Conservation (phyloP, 2,329 filamentous ascomycete species). For the Hymenoscyphus fraxineus region DNA sequence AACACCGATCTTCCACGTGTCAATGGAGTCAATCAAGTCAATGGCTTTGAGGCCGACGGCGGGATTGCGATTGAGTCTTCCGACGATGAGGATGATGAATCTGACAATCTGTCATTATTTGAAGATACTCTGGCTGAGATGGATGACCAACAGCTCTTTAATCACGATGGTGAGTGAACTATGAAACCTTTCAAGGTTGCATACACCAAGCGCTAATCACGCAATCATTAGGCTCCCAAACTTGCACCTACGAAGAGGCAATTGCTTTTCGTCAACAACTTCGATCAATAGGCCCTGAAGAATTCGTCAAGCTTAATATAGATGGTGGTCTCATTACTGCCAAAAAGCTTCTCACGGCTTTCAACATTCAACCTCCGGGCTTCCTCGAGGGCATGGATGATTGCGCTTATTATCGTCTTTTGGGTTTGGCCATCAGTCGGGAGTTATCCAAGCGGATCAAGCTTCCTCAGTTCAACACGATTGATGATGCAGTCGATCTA, state of each 20-base stretch:
- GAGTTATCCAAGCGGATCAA: conserved; percentile 81
- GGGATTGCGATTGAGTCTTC: background rate
- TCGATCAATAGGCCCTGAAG: conserved; percentile 69
- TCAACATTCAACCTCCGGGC: conserved; percentile 69
- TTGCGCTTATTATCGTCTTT: conserved; percentile 68
- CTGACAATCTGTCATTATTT: conserved; percentile 41
- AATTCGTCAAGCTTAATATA: conserved; percentile 72
- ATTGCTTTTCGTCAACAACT: conserved; percentile 65
- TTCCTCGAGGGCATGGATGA: conserved; percentile 73
- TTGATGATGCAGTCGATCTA: conserved; percentile 81
- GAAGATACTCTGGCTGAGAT: conserved; percentile 43
- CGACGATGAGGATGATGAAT: conserved; percentile 34
- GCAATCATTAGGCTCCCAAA: conserved; percentile 22
- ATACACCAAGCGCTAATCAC: conserved; percentile 26
- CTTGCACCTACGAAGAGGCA: conserved; percentile 66
- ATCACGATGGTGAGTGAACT: conserved; percentile 36
- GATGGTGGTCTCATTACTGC: conserved; percentile 66
- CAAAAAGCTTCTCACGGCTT: conserved; percentile 82
- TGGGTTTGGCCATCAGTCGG: conserved; percentile 73
- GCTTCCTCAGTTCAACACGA: conserved; percentile 72
- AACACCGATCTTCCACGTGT: background rate
- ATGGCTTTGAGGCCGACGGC: background rate
- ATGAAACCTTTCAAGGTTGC: conserved; percentile 13
- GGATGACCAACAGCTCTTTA: conserved; percentile 43
- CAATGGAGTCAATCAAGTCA: background rate